Evolutionary conservation across 768 basidiomycete species (phyloP), one percentile per base, ranked within the genome.

Genomic region (Cyclocybe cylindracea): DNA sequence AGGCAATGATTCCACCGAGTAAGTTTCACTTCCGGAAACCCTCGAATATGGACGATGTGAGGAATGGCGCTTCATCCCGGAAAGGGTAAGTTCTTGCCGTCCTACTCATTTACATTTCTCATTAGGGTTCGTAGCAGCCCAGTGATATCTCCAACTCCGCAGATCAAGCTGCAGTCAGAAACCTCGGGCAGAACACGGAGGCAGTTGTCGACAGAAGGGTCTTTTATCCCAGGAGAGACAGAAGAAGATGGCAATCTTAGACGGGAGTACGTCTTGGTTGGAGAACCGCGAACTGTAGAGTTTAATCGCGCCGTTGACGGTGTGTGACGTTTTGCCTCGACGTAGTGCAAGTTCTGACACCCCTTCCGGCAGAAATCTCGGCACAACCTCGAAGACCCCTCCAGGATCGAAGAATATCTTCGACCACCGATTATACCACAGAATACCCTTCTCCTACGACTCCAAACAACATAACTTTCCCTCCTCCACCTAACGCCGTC

Each of bases 241-340:
- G 90, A 91, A 61, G 89, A 92, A 63, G 89, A 91, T 62, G 88
- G 88, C 0, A 73, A 86, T 44, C 75, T 92, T 44, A 79, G 87
- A 46, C 80, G 85, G 55, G 96, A 98, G 62, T 99, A 99, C 60
- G 96, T 98, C 0, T 81, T 99, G 1, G 91, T 98, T 1, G 94
- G 89, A 39, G 94, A 99, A 67, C 84, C 82, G 48, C 79, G 87
- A 44, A 91, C 91, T 2, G 89, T 98, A 2, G 95, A 98, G 65
- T 92, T 98, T 66, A 93, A 92, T 65, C 84, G 85, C 11, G 83
- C 93, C 2, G 88, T 96, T 1, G 96, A 98, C 73, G 95, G 95
- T 90, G 54, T 60, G 84, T 43, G 35, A 47, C 11, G 7, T 32
- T 16, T 46, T 9, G 8, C 29, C 31, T 13, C 38, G 16, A 38